Evolutionary conservation across 2,329 filamentous ascomycete species (phyloP), one percentile per base, ranked within the genome.

Genomic region (Paraphaeosphaeria minitans): DNA sequence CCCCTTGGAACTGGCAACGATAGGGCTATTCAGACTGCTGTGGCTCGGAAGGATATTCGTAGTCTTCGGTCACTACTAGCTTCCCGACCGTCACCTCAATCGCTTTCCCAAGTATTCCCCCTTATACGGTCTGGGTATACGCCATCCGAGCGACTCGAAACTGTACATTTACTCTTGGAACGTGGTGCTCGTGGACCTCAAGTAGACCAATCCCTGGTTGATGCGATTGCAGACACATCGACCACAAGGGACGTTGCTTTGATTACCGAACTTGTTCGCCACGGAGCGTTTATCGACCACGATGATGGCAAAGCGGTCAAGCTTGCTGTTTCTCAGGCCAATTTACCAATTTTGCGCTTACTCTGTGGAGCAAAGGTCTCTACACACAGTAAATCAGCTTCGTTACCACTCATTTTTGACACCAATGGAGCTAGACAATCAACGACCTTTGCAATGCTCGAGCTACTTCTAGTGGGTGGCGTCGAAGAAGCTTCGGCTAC

Each of bases 401-500:
- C 70, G 4, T 61, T 76, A n/a, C 67, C 71, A 16, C 56, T 72
- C n/a, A 62, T 69, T 0, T 75, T 76, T 37, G 63, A 65, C 29
- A 47, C 68, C 19, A 57, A 67, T 21, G 66, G 70, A 8, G 56
- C 48, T 16, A 68, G 67, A 52, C 66, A 69, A n/a, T 48, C 63
- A 4, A 55, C 56, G 22, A 71, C 71, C 35, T 14, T 68, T 16
- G 55, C 64, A 9, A 64, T 76, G 22, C 62, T 75, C n/a, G 66
- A 75, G 16, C 42, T 70, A 42, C 61, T 76, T 19, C 52, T 75
- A 2, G 58, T 57, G 3, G 55, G 69, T 33, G 69, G 67, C 3
- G 47, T 68, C 9, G 69, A 75, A 46, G 65, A 70, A 42, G 55
- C 59, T 14, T 49, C 63, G n/a, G 67, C 67, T 10, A 50, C 63